A percentile compares a stretch with the other conserved stretches of the same genome.
phyloP scores from a whole-genome alignment of 1,284 basidiomycete species.

The Fomitopsis betulina region DNA sequence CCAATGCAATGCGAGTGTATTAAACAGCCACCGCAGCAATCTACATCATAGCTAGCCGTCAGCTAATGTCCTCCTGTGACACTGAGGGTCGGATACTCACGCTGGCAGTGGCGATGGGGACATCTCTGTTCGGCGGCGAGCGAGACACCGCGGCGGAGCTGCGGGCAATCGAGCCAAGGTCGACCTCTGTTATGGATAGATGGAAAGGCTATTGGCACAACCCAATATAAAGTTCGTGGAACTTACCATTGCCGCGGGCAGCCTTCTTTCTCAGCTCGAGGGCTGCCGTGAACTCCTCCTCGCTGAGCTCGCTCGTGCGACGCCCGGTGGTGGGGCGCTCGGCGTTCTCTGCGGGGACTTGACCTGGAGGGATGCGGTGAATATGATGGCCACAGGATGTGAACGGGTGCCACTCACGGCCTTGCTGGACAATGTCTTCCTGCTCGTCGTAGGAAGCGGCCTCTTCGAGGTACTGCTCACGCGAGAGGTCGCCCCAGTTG shows the following conservation, averaged over 20 bases:
- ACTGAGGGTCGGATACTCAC: slow-evolving; percentile 24
- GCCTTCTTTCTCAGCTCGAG: slow-evolving; percentile 63
- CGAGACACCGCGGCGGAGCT: slow-evolving; percentile 71
- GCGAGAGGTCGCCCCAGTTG: slow-evolving; percentile 75
- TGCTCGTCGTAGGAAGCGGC: slow-evolving; percentile 50
- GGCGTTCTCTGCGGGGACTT: slow-evolving; percentile 7
- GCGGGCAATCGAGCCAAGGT: slow-evolving; percentile 76
- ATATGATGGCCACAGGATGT: neutral
- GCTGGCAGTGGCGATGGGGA: slow-evolving; percentile 32
- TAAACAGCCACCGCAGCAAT: slow-evolving; percentile 2
- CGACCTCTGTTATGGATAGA: slow-evolving; percentile 39
- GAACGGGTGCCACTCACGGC: slow-evolving; percentile 9
- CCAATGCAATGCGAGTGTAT: neutral
- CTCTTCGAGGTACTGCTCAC: slow-evolving; percentile 58
- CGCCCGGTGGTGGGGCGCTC: slow-evolving; percentile 14
- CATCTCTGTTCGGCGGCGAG: slow-evolving; percentile 52
- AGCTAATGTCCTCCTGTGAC: slow-evolving; percentile 4
- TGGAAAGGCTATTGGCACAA: slow-evolving; percentile 3
- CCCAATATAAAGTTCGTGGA: neutral
- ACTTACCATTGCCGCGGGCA: slow-evolving; percentile 52
- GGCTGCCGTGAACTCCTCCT: slow-evolving; percentile 64
- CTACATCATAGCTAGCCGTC: neutral
- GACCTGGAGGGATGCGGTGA: neutral
- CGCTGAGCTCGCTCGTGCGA: slow-evolving; percentile 41
- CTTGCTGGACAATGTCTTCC: slow-evolving; percentile 34